Evolutionary conservation across 768 basidiomycete genomes (phyloP).

Genomic region (Rhodotorula babjevae): DNA sequence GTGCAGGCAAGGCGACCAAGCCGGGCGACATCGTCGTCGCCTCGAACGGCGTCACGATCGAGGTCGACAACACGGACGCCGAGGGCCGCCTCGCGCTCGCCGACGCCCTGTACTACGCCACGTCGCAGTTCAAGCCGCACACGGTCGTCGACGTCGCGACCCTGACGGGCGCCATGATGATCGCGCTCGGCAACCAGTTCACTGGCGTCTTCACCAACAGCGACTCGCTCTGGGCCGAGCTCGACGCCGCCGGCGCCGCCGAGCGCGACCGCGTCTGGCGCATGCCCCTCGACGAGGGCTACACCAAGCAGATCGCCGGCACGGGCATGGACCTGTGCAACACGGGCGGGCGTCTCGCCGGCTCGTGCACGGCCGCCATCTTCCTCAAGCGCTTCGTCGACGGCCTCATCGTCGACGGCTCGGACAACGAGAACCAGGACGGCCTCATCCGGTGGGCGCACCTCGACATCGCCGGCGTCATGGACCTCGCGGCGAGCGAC

Average conservation of each 20-base stretch:
- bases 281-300: slow-evolving; percentile 81
- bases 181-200: slow-evolving; percentile 68
- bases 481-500: slow-evolving; percentile 28
- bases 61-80: slow-evolving; percentile 83
- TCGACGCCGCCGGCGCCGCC: slow-evolving; percentile 60
- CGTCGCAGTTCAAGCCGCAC: slow-evolving; percentile 70
- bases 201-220: slow-evolving; percentile 65
- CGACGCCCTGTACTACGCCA: slow-evolving; percentile 81
- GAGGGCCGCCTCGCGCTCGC: slow-evolving; percentile 51
- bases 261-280: slow-evolving; percentile 59
- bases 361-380: slow-evolving; percentile 73
- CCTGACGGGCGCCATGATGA: slow-evolving; percentile 68
- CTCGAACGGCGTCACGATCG: slow-evolving; percentile 62
- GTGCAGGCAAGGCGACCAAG: slow-evolving; percentile 39
- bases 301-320: slow-evolving; percentile 64
- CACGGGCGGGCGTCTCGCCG: slow-evolving; percentile 61
- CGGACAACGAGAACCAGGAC: slow-evolving; percentile 55
- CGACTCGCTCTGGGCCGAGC: slow-evolving; percentile 66
- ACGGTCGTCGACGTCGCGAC: slow-evolving; percentile 84
- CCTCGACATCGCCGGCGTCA: slow-evolving; percentile 62
- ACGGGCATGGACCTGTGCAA: slow-evolving; percentile 63
- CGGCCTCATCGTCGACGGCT: slow-evolving; percentile 56
- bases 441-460: slow-evolving; percentile 74
- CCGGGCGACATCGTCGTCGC: slow-evolving; percentile 65
- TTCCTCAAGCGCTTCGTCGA: slow-evolving; percentile 61